A percentile compares a stretch with the other conserved stretches of the same genome.
phyloP scores from a whole-genome alignment of 78 protist genomes.

The Cavenderia fasciculata region DNA sequence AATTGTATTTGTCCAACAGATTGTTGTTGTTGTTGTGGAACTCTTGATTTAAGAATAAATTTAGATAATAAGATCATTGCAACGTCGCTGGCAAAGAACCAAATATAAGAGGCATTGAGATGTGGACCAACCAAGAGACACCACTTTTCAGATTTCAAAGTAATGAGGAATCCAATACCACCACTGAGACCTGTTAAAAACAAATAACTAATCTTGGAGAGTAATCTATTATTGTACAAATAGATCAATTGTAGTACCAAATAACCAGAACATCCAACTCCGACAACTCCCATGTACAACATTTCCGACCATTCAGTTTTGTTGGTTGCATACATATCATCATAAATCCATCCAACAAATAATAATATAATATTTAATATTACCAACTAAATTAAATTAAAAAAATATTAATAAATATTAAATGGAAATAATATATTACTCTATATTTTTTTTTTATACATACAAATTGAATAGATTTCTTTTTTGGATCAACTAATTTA shows the following conservation, averaged over 20 bases:
- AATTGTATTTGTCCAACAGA: too few species aligned
- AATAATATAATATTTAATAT: too few species aligned
- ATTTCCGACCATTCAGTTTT: neutral
- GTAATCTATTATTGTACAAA: neutral
- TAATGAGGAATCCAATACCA: neutral
- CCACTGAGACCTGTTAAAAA: neutral
- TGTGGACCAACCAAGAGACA: constrained; percentile 1
- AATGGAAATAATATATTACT: too few species aligned
- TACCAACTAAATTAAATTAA: too few species aligned
- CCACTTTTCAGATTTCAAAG: neutral
- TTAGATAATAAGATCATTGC: constrained; percentile 4
- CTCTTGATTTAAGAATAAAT: neutral
- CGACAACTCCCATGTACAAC: constrained; percentile 6
- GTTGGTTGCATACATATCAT: too few species aligned
- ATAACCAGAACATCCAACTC: neutral
- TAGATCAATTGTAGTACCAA: neutral
- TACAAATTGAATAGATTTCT: too few species aligned
- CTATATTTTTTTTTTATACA: too few species aligned
- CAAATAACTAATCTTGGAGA: neutral
- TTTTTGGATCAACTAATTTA: neutral
- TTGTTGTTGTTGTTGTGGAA: too few species aligned
- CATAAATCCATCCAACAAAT: too few species aligned
- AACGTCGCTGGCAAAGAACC: constrained; percentile 22
- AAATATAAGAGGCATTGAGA: neutral
- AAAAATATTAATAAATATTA: too few species aligned